Evolutionary conservation across 345 rosid genomes (phyloP).

Genomic region (Corchorus olitorius): DNA sequence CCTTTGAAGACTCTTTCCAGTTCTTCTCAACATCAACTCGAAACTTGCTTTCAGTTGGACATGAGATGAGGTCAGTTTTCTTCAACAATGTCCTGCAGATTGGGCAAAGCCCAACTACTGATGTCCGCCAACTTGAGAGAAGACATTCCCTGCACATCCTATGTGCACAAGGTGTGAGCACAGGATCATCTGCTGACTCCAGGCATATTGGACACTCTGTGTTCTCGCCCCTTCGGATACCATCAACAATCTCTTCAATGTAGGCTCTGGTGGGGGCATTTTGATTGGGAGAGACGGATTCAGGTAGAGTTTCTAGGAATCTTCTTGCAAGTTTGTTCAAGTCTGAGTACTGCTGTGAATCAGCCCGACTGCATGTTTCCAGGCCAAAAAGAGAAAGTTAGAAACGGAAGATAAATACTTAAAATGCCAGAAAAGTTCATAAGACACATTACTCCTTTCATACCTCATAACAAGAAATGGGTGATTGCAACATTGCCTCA

Average conservation of each 20-base stretch:
- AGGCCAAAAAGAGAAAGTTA: neutral
- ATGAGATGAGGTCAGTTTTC: conserved; percentile 54
- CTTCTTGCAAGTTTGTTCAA: conserved; percentile 60
- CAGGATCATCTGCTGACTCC: conserved; percentile 70
- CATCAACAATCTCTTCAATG: conserved; percentile 59
- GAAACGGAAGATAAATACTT: neutral
- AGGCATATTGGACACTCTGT: conserved; percentile 67
- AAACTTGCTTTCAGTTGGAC: conserved; percentile 58
- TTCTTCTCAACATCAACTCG: conserved; percentile 55
- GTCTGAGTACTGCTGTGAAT: conserved; percentile 57
- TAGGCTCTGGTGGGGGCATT: conserved; percentile 46
- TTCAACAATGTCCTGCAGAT: conserved; percentile 48
- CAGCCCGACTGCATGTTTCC: conserved; percentile 39
- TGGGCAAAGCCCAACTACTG: conserved; percentile 54
- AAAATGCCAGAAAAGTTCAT: neutral
- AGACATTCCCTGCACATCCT: conserved; percentile 76
- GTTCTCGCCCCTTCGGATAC: conserved; percentile 45
- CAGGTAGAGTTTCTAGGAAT: conserved; percentile 49
- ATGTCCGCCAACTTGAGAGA: conserved; percentile 54
- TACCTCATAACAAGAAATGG: conserved; percentile 76
- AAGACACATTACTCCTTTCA: neutral
- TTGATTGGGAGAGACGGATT: conserved; percentile 27
- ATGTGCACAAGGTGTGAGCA: conserved; percentile 73
- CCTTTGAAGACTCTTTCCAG: conserved; percentile 73
- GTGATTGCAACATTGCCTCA: conserved; percentile 79